Percentiles rank a stretch among this genome's conserved stretches.
These are phyloP conservation scores for Chaetomidium leptoderma DNA, from an alignment of 495 filamentous ascomycete genomes.

Conservation along the genomic window DNA sequence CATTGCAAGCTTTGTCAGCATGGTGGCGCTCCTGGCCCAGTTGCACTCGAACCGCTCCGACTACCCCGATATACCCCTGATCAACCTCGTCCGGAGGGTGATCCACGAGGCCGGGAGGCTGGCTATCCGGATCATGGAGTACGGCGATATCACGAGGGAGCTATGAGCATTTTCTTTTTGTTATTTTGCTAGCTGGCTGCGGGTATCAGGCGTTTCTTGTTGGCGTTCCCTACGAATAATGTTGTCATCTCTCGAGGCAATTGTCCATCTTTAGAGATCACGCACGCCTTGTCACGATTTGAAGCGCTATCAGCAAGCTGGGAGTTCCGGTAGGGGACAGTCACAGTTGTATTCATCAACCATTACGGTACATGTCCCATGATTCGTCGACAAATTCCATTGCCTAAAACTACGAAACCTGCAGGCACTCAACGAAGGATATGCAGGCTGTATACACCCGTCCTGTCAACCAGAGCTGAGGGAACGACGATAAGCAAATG, in stretches of 20 bases:
- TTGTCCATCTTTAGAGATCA: background rate
- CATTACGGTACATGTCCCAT: background rate
- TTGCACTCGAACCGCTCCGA: slow-evolving; percentile 63
- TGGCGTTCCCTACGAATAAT: background rate
- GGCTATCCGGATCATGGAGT: slow-evolving; percentile 30
- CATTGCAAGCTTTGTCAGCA: slow-evolving; percentile 68
- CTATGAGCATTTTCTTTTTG: slow-evolving; percentile 9
- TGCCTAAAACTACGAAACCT: slow-evolving; percentile 24
- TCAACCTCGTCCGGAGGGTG: slow-evolving; percentile 48
- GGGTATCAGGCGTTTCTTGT: background rate
- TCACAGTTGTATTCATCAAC: background rate
- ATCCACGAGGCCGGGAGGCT: slow-evolving; percentile 34
- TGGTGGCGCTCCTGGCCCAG: slow-evolving; percentile 65
- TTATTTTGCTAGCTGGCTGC: background rate
- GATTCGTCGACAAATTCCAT: slow-evolving; percentile 20
- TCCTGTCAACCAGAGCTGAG: slow-evolving; percentile 20
- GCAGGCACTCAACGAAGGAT: slow-evolving; percentile 26
- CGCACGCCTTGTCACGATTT: background rate
- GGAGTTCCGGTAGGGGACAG: background rate
- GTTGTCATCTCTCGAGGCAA: background rate
- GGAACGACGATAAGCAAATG: slow-evolving; percentile 25
- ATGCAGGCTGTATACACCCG: slow-evolving; percentile 23
- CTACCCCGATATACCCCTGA: slow-evolving; percentile 59
- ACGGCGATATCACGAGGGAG: slow-evolving; percentile 27
- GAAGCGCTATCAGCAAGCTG: background rate